Evolutionary conservation across 2,329 filamentous ascomycete species (phyloP), one percentile per base, ranked within the genome.

Genomic region (Massarina eburnea): DNA sequence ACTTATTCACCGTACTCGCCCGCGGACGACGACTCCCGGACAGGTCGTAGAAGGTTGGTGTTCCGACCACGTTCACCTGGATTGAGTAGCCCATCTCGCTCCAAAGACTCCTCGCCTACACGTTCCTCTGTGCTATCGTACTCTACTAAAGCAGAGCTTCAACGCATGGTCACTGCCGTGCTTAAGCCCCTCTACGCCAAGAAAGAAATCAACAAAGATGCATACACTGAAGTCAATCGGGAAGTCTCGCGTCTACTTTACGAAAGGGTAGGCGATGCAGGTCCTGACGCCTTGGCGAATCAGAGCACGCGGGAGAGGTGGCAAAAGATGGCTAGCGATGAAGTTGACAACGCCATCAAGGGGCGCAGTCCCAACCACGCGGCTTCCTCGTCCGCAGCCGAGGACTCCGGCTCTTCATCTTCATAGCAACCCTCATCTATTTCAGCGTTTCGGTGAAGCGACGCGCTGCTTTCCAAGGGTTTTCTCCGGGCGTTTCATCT

Each of bases 161-260:
- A 91, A 66, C 85, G 85, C 57, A 90, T 97, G 72, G 94, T 97
- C 57, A 88, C 89, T 54, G 77, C 80, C 33, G 89, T 88, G 5
- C 76, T 99, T 34, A 88, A 89, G 57, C 90, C 91, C 24, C 82
- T 90, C 55, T 97, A 92, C 77, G 81, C 85, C 51, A 86, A 86
- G 33, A 85, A 87, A 58, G 82, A 86, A 52, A 80, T 97, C 51
- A 90, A 85, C 15, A 89, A 91, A 57, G 89, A 96, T 48, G 87
- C 96, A 70, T 99, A 95, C 68, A 92, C 89, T 2, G 83, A 84
- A 45, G 96, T 97, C 71, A 97, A 97, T 66, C 85, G 91, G 51
- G 86, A 88, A 49, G 85, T 97, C 26, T 96, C 90, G 33, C 86
- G 90, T 46, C 88, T 86, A 73, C 76, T 99, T 47, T 99, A 99